phyloP scores from a whole-genome alignment of 2,329 filamentous ascomycete genomes.

The Ceratocystis cubensis region DNA sequence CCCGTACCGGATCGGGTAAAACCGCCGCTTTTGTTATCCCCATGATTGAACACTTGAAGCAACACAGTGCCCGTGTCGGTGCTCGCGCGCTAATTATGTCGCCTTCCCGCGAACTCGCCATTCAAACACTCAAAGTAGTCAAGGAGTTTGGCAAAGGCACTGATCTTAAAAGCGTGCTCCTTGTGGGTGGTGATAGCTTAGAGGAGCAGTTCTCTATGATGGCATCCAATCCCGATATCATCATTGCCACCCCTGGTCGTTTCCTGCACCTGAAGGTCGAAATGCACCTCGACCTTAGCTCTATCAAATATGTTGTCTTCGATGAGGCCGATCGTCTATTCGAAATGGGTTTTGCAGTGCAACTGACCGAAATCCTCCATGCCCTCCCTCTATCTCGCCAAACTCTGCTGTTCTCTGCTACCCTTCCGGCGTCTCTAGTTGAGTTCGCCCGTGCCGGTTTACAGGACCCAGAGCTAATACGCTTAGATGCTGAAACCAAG shows the following conservation, averaged over 20 bases:
- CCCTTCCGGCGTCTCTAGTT: slow-evolving; percentile 81
- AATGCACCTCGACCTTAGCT: slow-evolving; percentile 84
- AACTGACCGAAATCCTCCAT: slow-evolving; percentile 85
- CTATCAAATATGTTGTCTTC: slow-evolving; percentile 87
- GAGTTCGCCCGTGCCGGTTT: slow-evolving; percentile 91
- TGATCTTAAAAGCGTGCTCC: slow-evolving; percentile 74
- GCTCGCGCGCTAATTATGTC: slow-evolving; percentile 79
- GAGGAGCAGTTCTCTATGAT: slow-evolving; percentile 92
- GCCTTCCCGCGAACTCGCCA: slow-evolving; percentile 81
- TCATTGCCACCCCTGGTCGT: slow-evolving; percentile 92
- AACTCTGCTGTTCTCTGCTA: slow-evolving; percentile 89
- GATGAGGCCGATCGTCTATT: slow-evolving; percentile 95
- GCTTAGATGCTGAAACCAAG: slow-evolving; percentile 88
- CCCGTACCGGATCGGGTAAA: slow-evolving; percentile 95
- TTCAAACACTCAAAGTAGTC: slow-evolving; percentile 91
- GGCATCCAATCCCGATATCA: slow-evolving; percentile 88
- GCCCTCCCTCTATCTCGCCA: slow-evolving; percentile 74
- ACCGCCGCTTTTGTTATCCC: slow-evolving; percentile 96
- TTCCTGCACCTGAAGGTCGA: slow-evolving; percentile 96
- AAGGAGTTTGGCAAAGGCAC: slow-evolving; percentile 88
- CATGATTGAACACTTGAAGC: slow-evolving; percentile 88
- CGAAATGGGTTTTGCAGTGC: slow-evolving; percentile 95
- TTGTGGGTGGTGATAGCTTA: slow-evolving; percentile 89
- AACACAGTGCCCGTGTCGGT: slow-evolving; percentile 76
- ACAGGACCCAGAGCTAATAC: slow-evolving; percentile 80